These are phyloP conservation scores for Magnusiomyces ingens DNA, from an alignment of 1,139 yeast genomes.

Conservation along the genomic window DNA sequence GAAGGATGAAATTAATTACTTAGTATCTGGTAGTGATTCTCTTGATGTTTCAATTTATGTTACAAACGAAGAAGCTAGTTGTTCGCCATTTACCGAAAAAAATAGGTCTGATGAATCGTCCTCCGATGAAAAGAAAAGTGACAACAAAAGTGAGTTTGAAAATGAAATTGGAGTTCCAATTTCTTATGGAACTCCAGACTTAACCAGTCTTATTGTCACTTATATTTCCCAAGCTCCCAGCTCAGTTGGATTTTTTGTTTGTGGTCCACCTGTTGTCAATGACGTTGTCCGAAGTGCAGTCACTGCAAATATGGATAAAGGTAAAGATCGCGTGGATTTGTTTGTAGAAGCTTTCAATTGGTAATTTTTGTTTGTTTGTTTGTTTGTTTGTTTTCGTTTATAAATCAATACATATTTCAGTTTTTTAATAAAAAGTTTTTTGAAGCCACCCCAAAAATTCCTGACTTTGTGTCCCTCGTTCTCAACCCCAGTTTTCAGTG, in stretches of 20 bases:
- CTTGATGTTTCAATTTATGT: slow-evolving; percentile 37
- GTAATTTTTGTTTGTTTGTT: slow-evolving; percentile 18
- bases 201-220: slow-evolving; percentile 4
- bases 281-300: slow-evolving; percentile 33
- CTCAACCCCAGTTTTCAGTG: too few relatives aligned
- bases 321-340: slow-evolving; percentile 32
- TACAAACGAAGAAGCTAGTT: background rate
- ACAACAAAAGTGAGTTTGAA: too few relatives aligned
- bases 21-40: slow-evolving; percentile 22
- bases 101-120: too few relatives aligned
- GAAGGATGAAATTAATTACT: slow-evolving; percentile 40
- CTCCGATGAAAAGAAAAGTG: too few relatives aligned
- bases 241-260: slow-evolving; percentile 19
- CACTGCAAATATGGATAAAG: slow-evolving; percentile 14
- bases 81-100: too few relatives aligned
- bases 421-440: too few relatives aligned
- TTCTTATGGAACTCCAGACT: slow-evolving; percentile 4
- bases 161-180: background rate
- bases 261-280: slow-evolving; percentile 40
- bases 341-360: slow-evolving; percentile 41
- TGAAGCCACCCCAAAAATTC: too few relatives aligned
- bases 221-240: slow-evolving; percentile 30
- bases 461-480: too few relatives aligned
- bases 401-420: too few relatives aligned
- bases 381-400: too few relatives aligned